These are phyloP conservation scores for Mycena alexandri DNA, from an alignment of 768 basidiomycete species.

Conservation along the genomic window DNA sequence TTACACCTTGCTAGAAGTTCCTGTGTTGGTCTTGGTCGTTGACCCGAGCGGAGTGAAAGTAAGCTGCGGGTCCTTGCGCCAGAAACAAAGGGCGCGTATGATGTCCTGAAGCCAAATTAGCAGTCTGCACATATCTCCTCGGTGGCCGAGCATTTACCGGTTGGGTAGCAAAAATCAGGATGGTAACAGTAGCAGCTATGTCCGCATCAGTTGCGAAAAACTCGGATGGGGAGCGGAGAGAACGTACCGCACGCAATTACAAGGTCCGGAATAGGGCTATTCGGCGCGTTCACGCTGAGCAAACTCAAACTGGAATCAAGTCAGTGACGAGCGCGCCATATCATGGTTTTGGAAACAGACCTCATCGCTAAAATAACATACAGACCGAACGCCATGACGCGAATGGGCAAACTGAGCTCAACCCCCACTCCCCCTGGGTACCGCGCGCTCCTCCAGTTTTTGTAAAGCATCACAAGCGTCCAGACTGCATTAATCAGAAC, in stretches of 20 bases:
- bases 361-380: constrained; percentile 58
- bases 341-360: constrained; percentile 40
- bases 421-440: constrained; percentile 43
- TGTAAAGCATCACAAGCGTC: constrained; percentile 55
- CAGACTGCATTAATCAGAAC: constrained; percentile 47
- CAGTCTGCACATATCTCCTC: neutral
- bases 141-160: constrained; percentile 40
- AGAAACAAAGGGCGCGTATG: constrained; percentile 50
- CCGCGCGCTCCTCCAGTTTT: constrained; percentile 45
- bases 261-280: constrained; percentile 61
- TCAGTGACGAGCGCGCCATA: neutral
- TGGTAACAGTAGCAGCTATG: constrained; percentile 56
- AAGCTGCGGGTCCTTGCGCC: constrained; percentile 40
- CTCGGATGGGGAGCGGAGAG: neutral
- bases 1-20: neutral
- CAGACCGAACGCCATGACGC: constrained; percentile 59
- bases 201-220: constrained; percentile 6
- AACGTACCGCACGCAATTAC: constrained; percentile 59
- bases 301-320: constrained; percentile 54
- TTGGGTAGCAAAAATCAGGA: constrained; percentile 64
- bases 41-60: constrained; percentile 13
- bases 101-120: constrained; percentile 49
- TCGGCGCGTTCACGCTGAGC: constrained; percentile 57
- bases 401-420: constrained; percentile 60
- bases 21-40: neutral